A percentile compares a stretch with the other conserved stretches of the same genome.
Evolutionary conservation across 352 stramenopile genomes (phyloP).

Genomic region (Phytophthora constricta): DNA sequence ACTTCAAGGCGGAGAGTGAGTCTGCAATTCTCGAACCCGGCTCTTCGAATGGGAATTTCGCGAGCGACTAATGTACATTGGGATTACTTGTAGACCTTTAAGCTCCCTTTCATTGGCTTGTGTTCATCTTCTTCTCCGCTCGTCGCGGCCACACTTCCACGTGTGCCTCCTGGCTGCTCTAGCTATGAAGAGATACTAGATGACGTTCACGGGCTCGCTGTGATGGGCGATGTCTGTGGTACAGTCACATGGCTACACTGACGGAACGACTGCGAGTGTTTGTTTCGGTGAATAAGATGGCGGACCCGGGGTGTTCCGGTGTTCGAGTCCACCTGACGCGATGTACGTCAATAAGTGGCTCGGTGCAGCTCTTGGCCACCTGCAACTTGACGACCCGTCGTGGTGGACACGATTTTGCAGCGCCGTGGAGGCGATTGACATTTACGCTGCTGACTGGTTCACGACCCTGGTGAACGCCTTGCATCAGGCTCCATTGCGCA

Average conservation of each 20-base stretch:
- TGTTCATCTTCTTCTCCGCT: no score
- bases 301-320: not conserved
- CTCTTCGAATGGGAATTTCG: not conserved
- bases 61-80: no score
- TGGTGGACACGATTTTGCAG: not conserved
- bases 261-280: not conserved
- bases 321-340: not conserved
- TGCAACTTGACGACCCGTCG: not conserved
- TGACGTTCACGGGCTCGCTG: not conserved
- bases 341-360: not conserved
- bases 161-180: not conserved
- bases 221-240: not conserved
- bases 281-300: not conserved
- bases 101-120: no score
- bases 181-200: not conserved
- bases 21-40: not conserved
- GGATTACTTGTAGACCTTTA: no score
- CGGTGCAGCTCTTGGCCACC: not conserved
- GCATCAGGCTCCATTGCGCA: not conserved
- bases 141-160: not conserved
- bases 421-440: not conserved
- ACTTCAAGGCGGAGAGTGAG: not conserved
- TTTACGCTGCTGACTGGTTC: not conserved
- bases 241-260: not conserved
- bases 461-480: not conserved